Evolutionary conservation across 306 rosid species (phyloP).

Genomic region (Ceratonia siliqua): DNA sequence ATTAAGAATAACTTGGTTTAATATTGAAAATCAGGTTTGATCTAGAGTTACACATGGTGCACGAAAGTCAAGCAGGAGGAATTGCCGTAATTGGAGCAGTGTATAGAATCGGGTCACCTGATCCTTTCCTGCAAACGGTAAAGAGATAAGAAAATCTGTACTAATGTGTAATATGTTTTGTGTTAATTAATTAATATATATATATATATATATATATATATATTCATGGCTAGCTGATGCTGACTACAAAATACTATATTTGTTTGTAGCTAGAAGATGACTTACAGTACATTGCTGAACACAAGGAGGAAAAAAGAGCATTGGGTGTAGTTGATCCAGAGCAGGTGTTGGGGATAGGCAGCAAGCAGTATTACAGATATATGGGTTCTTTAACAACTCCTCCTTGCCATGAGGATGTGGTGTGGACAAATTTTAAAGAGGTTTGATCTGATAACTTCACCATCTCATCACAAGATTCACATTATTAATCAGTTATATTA

Average conservation of each 20-base stretch:
- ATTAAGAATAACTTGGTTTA: no score
- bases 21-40: no score
- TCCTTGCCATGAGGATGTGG: conserved; percentile 53
- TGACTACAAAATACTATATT: neutral
- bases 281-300: conserved; percentile 19
- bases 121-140: conserved; percentile 45
- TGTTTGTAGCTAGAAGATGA: conserved; percentile 32
- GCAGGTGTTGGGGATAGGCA: neutral
- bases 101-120: conserved; percentile 40
- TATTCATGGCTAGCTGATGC: no score
- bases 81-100: conserved; percentile 42
- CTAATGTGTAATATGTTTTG: neutral
- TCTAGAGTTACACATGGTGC: conserved; percentile 52
- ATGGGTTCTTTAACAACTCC: conserved; percentile 61
- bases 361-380: conserved; percentile 47
- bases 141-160: no score
- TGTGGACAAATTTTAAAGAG: conserved; percentile 40
- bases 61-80: conserved; percentile 36
- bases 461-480: no score
- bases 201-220: no score
- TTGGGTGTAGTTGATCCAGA: conserved; percentile 38
- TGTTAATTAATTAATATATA: neutral
- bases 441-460: no score
- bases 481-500: no score
- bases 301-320: neutral